These are phyloP conservation scores for Paraphaeosphaeria minitans DNA, from an alignment of 2,329 filamentous ascomycete species.

Conservation along the genomic window DNA sequence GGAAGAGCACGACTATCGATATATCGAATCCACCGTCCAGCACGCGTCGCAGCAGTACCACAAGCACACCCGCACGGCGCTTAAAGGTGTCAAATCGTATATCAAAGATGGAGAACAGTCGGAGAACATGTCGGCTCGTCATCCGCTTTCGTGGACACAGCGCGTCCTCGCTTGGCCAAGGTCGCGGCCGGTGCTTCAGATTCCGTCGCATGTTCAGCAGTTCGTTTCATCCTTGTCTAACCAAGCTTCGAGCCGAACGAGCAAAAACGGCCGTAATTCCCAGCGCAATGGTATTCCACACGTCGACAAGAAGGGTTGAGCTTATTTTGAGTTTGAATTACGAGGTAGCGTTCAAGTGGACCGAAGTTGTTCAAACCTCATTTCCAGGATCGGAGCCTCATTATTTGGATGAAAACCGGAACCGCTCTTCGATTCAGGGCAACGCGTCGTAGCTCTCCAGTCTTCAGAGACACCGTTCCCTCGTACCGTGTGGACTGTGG, in stretches of 20 bases:
- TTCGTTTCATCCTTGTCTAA: constrained; percentile 2
- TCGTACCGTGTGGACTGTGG: background rate
- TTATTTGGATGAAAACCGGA: background rate
- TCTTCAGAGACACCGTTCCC: background rate
- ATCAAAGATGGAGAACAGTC: background rate
- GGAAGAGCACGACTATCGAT: background rate
- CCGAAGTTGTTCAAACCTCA: background rate
- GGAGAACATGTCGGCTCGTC: background rate
- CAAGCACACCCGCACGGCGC: background rate
- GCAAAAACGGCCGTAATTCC: background rate
- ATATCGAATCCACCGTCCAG: background rate
- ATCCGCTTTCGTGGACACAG: constrained; percentile 1
- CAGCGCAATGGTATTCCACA: background rate
- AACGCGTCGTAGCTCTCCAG: background rate
- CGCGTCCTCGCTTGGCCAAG: background rate
- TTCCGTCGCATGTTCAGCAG: constrained; percentile 4
- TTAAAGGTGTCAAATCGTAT: background rate
- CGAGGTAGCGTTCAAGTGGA: background rate
- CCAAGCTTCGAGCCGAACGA: background rate
- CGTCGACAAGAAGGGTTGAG: background rate
- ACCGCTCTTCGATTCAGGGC: background rate
- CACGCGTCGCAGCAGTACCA: background rate
- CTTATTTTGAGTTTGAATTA: background rate
- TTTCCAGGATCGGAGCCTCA: background rate
- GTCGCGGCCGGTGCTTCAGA: constrained; percentile 7